These are phyloP conservation scores for Fusarium keratoplasticum DNA, from an alignment of 2,329 filamentous ascomycete species.

Conservation along the genomic window DNA sequence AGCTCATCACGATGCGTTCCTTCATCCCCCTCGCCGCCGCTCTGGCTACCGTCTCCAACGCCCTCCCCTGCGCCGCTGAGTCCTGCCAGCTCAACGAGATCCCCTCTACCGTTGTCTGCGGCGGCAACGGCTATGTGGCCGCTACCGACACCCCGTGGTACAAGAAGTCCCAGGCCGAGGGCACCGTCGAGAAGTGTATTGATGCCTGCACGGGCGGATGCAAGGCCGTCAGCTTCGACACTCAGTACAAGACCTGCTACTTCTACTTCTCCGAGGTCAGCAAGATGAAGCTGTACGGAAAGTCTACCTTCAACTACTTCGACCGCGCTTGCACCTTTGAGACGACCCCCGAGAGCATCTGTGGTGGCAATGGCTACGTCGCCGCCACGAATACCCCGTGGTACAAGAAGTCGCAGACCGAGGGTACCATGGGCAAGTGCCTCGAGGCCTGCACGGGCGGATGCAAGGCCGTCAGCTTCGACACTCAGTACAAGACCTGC, in stretches of 20 bases:
- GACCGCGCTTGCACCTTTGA: not conserved
- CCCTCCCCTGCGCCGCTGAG: not conserved
- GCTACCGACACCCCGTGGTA: constrained; percentile 1
- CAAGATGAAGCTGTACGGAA: constrained; percentile 1
- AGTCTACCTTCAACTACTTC: not conserved
- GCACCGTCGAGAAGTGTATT: not conserved
- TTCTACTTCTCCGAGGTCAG: not conserved
- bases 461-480: constrained; percentile 2
- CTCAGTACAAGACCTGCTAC: not conserved
- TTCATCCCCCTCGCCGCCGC: not conserved
- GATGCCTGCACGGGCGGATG: not conserved
- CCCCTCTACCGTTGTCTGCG: not conserved
- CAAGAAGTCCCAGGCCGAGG: not conserved
- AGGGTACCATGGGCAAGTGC: not conserved
- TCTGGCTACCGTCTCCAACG: not conserved
- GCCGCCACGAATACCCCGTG: not conserved
- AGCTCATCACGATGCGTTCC: not conserved
- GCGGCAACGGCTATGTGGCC: not conserved
- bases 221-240: constrained; percentile 1
- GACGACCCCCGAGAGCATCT: not conserved
- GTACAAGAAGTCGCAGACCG: not conserved
- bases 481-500: not conserved
- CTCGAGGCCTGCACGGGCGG: not conserved
- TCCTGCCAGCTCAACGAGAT: not conserved
- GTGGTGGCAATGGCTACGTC: not conserved